Evolutionary conservation across 495 filamentous ascomycete species (phyloP), one percentile per base, ranked within the genome.

Genomic region (Astrothelium subdiscretum): DNA sequence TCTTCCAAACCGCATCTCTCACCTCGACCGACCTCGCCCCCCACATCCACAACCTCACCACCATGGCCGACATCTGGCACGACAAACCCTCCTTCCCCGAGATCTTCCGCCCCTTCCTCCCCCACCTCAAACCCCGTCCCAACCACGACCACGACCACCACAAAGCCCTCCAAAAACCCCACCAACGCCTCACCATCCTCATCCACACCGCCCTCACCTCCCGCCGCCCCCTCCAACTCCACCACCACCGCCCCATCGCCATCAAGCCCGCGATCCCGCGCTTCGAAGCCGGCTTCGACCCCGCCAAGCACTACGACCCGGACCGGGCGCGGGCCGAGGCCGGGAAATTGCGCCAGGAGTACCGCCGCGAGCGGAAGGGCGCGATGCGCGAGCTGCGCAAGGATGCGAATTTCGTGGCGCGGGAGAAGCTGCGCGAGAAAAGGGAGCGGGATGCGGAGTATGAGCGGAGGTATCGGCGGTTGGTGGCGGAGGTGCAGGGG

Each of bases 261-360:
- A 96, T 99, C 75, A 90, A 91, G 68, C 84, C 85, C 10, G 85
- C 85, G 52, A 86, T 96, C 27, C 94, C 94, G 67, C 97, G 96
- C 76, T 99, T 97, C 78, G 95, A 99, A 77, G 91, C 96, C 72
- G 77, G 83, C 65, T 99, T 91, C 84, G 91, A 92, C 72, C 94
- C 91, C 13, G 82, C 89, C 78, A 91, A 89, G 74, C 92, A 95
- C 79, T 96, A 97, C 80, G 94, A 99, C 69, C 90, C 90, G 1
- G 85, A 97, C 72, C 83, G 84, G 59, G 91, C 94, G 70, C 88
- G 94, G 29, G 82, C 86, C n/a, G 90, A 95, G 64, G 66, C 83
- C 54, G 84, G 83, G 66, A 91, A 89, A 68, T 79, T 99, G 69
- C 85, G 83, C 75, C 85, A 85, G 54, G 92, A 99, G 77, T 85